phyloP scores from a whole-genome alignment of 1,139 yeast genomes.

The Debaryomyces fabryi region DNA sequence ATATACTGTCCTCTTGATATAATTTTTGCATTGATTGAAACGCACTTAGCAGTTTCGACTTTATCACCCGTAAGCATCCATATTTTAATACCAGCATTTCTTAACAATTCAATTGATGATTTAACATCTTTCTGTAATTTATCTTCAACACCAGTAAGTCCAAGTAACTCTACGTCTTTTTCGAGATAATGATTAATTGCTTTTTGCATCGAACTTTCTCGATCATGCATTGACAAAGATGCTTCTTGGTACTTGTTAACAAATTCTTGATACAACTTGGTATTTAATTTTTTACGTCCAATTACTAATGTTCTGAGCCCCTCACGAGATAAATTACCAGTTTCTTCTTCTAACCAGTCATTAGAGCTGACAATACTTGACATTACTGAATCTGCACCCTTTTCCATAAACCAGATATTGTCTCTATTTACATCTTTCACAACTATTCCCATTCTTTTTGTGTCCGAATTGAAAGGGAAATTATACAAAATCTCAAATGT shows the following conservation, averaged over 20 bases:
- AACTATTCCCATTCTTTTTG: constrained; percentile 94
- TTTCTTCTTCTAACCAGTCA: constrained; percentile 98
- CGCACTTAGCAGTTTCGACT: constrained; percentile 97
- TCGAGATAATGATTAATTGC: constrained; percentile 75
- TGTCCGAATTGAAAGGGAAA: constrained; percentile 94
- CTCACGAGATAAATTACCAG: constrained; percentile 97
- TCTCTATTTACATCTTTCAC: constrained; percentile 63
- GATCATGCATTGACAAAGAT: constrained; percentile 71
- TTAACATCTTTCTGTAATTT: constrained; percentile 89
- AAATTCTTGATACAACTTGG: constrained; percentile 62
- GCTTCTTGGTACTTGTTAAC: constrained; percentile 69
- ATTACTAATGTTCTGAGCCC: constrained; percentile 94
- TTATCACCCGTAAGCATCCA: constrained; percentile 99
- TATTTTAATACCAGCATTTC: constrained; percentile 95
- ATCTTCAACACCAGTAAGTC: constrained; percentile 97
- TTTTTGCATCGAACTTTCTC: constrained; percentile 73
- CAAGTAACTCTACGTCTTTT: constrained; percentile 80
- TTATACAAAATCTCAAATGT: constrained; percentile 73
- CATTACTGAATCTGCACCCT: constrained; percentile 99
- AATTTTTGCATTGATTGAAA: constrained; percentile 89
- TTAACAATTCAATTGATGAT: constrained; percentile 82
- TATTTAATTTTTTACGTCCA: constrained; percentile 71
- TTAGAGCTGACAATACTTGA: constrained; percentile 75
- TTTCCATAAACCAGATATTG: constrained; percentile 82
- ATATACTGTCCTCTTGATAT: constrained; percentile 93